Evolutionary conservation across 1,139 yeast genomes (phyloP), one percentile per base, ranked within the genome.

Genomic region (Saccharomyces pastorianus): DNA sequence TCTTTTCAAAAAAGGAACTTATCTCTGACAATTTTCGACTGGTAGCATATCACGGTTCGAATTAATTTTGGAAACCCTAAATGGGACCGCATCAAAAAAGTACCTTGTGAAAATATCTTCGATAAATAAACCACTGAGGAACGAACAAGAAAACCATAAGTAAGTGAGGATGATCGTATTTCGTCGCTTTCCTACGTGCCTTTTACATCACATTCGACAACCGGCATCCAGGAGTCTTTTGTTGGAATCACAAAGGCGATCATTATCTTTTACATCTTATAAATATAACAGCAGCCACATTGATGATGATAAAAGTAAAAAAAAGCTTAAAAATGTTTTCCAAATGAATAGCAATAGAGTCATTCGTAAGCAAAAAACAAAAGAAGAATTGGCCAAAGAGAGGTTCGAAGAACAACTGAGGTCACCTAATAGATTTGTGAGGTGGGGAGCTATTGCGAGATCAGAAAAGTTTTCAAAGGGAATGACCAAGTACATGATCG

Each of bases 401-500:
- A 64, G 62, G 50, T 61, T 69, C 8, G 71, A 71, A 50, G 61
- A 58, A 26, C 69, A 67, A 42, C 50, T 73, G 56, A 65, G 68
- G 38, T 70, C 75, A 0, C 59, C 63, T 1, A 62, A 67, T 49
- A 58, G 73, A 58, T 58, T 70, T 44, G 61, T 73, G 8, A 64
- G 76, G 62, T 77, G 78, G 76, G 81, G 80, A 51, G 82, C 82
- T 1, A 71, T 70, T 46, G 69, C 75, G 9, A 70, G 77, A 46
- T 70, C 80, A 0, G 73, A 71, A 49, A 71, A 71, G 26, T 79
- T 78, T 58, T 74, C 75, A 52, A 77, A 73, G 58, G 74, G 73
- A 50, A 68, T 78, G 65, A 77, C 82, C 9, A 77, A 77, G 63
- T 82, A 78, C 64, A 81, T 85, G 61, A 65, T 85, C 41, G 81